Base-by-base conservation (phyloP, 1,139 yeast species). In the Yamadazyma spencermartinsiae region DNA sequence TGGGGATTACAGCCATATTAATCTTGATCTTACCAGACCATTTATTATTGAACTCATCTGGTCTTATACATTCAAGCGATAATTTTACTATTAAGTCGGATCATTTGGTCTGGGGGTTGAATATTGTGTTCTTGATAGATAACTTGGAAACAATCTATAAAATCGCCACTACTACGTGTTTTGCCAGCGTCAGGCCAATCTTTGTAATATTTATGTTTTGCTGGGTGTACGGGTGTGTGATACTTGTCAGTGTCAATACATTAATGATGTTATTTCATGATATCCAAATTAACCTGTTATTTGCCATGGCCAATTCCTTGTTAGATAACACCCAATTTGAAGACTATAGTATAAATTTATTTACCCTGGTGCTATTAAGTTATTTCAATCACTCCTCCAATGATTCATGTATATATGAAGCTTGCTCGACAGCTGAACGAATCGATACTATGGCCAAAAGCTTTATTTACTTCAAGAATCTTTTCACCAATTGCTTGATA, bases 141-240 rank as follows among this genome's bases (percentile, higher is more conserved):
- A 30, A 3, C 16, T n/a, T 30, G 4, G 6, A 5, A 4, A 5
- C n/a, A 18, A n/a, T 19, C 9, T n/a, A 8, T 11, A 18, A 30
- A 14, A 15, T 8, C 7, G 16, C 13, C 16, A 10, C 4, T 28
- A n/a, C 18, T 19, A 30, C 12, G 8, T 4, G 13, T 12, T 12
- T 35, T 3, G 12, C 42, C 13, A 31, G 33, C 18, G 13, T 28
- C 2, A 28, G n/a, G 9, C 31, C 31, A 15, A 24, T 34, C 2
- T 8, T 41, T n/a, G 17, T 43, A 13, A 34, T 55, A 16, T 36
- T 51, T 31, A 46, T 50, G 34, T 58, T 60, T 38, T 46, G 51
- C 7, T 58, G 62, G 62, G 42, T 50, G 25, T 61, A 62, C 43
- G 39, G 52, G 34, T 50, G 58, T 36, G 35, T 50, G 12, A 44